Percentiles rank a stretch among this genome's conserved stretches.
These are phyloP conservation scores for Saraca asoca DNA, from an alignment of 331 rosid genomes.

Conservation along the genomic window DNA sequence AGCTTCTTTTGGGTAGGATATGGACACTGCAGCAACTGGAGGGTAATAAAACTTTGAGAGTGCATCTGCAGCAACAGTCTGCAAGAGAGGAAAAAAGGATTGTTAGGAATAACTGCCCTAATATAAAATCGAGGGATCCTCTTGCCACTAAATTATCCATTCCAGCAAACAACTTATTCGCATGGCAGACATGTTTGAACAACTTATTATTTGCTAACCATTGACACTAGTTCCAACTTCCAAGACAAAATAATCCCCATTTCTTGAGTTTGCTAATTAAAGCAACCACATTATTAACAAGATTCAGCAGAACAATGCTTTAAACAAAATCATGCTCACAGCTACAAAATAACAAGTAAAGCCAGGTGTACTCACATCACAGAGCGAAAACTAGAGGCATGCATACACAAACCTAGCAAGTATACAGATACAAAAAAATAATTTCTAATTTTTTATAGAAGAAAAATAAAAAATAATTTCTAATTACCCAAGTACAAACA, in stretches of 20 bases:
- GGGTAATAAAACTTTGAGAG: slow-evolving; percentile 87
- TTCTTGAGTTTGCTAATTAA: slow-evolving; percentile 1
- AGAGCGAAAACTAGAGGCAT: slow-evolving; percentile 17
- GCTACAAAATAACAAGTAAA: slow-evolving; percentile 3
- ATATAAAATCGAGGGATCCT: slow-evolving; percentile 9
- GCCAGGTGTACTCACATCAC: slow-evolving; percentile 7
- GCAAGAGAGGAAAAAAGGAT: slow-evolving; percentile 38
- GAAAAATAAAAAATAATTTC: no score
- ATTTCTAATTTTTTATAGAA: no score
- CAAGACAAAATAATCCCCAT: no score
- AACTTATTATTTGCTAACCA: slow-evolving; percentile 12
- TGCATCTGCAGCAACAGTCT: slow-evolving; percentile 85
- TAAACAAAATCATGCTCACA: background rate
- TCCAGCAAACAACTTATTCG: slow-evolving; percentile 17
- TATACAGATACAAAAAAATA: no score
- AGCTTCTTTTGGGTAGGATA: slow-evolving; percentile 96
- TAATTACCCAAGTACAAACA: slow-evolving; percentile 3
- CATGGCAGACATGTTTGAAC: background rate
- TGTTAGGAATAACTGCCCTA: slow-evolving; percentile 22
- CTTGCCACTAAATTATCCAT: slow-evolving; percentile 24
- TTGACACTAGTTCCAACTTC: background rate
- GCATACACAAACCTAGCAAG: background rate
- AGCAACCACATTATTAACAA: slow-evolving; percentile 18
- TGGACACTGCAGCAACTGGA: slow-evolving; percentile 94
- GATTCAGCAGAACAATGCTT: slow-evolving; percentile 18